Evolutionary conservation across 495 filamentous ascomycete species (phyloP).

Genomic region (Penicillium coffeae): DNA sequence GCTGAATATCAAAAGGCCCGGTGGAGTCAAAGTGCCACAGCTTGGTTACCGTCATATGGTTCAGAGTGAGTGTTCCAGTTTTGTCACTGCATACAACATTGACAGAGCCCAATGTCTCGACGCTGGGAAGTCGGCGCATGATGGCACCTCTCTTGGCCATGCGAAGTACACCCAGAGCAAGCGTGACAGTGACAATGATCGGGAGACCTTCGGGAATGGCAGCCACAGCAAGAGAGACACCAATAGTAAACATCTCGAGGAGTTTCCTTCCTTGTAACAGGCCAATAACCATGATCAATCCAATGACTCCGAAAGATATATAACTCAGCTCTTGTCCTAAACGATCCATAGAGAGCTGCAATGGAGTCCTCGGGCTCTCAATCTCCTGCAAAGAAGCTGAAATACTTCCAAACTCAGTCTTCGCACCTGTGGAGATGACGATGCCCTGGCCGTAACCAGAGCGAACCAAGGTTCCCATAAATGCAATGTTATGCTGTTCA

Average conservation of each 20-base stretch:
- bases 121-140: conserved; percentile 89
- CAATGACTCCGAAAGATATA: conserved; percentile 93
- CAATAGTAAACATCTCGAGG: conserved; percentile 96
- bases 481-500: conserved; percentile 81
- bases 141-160: conserved; percentile 95
- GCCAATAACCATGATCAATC: conserved; percentile 82
- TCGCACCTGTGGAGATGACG: conserved; percentile 87
- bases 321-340: conserved; percentile 92
- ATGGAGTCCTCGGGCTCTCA: conserved; percentile 86
- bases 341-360: conserved; percentile 95
- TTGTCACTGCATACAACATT: conserved; percentile 99
- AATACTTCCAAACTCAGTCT: conserved; percentile 96
- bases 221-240: conserved; percentile 92
- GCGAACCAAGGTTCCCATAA: conserved; percentile 96
- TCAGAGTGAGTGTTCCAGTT: conserved; percentile 91
- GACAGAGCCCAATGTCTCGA: conserved; percentile 95
- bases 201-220: conserved; percentile 96
- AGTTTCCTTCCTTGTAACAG: conserved; percentile 83
- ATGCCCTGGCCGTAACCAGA: conserved; percentile 95
- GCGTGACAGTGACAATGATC: conserved; percentile 95
- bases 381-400: conserved; percentile 88
- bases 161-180: conserved; percentile 87
- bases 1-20: conserved; percentile 68
- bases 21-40: conserved; percentile 85
- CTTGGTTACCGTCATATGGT: conserved; percentile 97